Conservation (phyloP, 768 basidiomycete genomes). For the Infundibulicybe gibba region DNA sequence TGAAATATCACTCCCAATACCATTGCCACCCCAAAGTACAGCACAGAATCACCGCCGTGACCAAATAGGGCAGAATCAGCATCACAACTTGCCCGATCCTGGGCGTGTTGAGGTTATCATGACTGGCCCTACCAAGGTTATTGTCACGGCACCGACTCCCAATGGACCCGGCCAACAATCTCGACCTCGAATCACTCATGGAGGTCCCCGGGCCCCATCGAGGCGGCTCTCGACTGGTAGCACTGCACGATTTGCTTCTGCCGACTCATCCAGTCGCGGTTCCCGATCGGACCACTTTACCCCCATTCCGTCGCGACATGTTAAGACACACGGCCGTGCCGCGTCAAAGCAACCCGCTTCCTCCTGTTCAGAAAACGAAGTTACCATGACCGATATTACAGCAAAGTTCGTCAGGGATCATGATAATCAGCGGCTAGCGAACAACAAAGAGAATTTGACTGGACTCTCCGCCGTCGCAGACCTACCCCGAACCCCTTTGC, state of each 20-base stretch:
- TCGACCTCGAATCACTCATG: conserved; percentile 23
- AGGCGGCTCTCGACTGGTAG: conserved; percentile 23
- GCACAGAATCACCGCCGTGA: conserved; percentile 3
- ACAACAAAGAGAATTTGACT: conserved; percentile 39
- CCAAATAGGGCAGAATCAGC: conserved; percentile 3
- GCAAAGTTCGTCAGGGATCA: background rate
- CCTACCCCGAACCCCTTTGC: conserved; percentile 44
- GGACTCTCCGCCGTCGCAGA: conserved; percentile 29
- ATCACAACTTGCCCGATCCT: conserved; percentile 9
- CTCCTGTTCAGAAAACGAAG: conserved; percentile 8
- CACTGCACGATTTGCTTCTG: conserved; percentile 20
- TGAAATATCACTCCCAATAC: background rate
- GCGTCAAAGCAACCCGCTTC: conserved; percentile 21
- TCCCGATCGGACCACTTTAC: conserved; percentile 24
- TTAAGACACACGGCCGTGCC: conserved; percentile 19
- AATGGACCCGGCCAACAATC: conserved; percentile 29
- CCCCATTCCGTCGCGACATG: conserved; percentile 24
- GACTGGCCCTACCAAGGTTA: conserved; percentile 46
- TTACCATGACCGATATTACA: background rate
- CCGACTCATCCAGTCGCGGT: conserved; percentile 17
- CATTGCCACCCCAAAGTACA: background rate
- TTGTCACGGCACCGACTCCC: conserved; percentile 52
- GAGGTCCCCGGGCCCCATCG: conserved; percentile 35
- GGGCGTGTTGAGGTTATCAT: conserved; percentile 33
- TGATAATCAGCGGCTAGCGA: conserved; percentile 13